These are phyloP conservation scores for Phytophthora cactorum DNA, from an alignment of 352 stramenopile species.

Conservation along the genomic window DNA sequence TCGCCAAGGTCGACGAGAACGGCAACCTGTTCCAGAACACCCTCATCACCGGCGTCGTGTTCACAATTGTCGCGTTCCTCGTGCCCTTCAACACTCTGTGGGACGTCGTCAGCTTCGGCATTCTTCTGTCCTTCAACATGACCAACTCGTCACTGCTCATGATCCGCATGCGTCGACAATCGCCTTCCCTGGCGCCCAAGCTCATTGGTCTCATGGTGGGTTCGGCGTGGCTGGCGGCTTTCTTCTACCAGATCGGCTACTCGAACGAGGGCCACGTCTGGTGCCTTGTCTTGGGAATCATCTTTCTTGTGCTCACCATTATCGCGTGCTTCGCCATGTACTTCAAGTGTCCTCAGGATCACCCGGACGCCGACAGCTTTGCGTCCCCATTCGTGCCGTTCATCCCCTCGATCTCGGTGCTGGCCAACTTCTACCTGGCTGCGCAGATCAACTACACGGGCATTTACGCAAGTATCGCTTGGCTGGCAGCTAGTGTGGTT, in stretches of 20 bases:
- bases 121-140: constrained; percentile 90
- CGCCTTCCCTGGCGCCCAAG: constrained; percentile 46
- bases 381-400: constrained; percentile 67
- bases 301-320: constrained; percentile 55
- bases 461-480: constrained; percentile 58
- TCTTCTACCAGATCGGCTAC: constrained; percentile 80
- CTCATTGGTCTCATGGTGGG: constrained; percentile 54
- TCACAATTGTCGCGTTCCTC: constrained; percentile 72
- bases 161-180: constrained; percentile 69
- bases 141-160: constrained; percentile 81
- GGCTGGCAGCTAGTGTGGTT: constrained; percentile 61
- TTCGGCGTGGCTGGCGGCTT: constrained; percentile 46
- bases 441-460: constrained; percentile 61
- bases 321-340: constrained; percentile 38
- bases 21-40: constrained; percentile 85
- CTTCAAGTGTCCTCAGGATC: constrained; percentile 69
- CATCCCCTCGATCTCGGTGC: constrained; percentile 57
- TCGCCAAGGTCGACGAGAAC: constrained; percentile 85
- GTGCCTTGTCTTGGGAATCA: constrained; percentile 47
- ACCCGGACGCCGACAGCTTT: constrained; percentile 54
- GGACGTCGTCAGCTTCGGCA: constrained; percentile 90
- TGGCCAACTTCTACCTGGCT: constrained; percentile 77
- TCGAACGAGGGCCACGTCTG: constrained; percentile 46
- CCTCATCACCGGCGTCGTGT: constrained; percentile 66
- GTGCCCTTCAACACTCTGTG: constrained; percentile 84